These are phyloP conservation scores for Ceratocystis variospora DNA, from an alignment of 2,329 filamentous ascomycete genomes.

Conservation along the genomic window DNA sequence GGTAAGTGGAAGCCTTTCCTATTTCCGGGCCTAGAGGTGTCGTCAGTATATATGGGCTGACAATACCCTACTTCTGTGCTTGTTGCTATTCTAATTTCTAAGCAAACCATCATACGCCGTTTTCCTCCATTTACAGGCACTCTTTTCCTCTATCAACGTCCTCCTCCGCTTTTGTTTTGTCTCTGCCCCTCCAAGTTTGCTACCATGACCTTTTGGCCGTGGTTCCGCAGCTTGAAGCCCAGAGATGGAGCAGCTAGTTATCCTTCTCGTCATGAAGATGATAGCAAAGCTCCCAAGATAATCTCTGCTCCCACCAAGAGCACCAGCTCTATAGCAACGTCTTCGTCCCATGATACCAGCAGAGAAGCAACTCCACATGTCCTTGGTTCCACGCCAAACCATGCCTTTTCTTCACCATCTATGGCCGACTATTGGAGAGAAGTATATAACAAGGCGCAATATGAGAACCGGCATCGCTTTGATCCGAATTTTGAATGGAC, in stretches of 20 bases:
- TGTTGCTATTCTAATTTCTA: no score
- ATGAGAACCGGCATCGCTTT: constrained; percentile 49
- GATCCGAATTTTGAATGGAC: constrained; percentile 34
- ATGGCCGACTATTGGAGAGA: constrained; percentile 40
- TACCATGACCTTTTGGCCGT: constrained; percentile 1
- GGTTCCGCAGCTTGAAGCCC: background rate
- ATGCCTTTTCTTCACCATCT: constrained; percentile 37
- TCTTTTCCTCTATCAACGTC: background rate
- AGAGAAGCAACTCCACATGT: constrained; percentile 23
- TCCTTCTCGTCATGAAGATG: constrained; percentile 1
- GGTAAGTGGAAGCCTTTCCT: no score
- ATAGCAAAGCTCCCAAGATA: background rate
- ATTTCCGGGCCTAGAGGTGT: background rate
- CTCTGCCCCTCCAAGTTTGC: background rate
- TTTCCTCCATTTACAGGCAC: no score
- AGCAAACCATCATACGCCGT: background rate
- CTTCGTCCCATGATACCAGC: constrained; percentile 18
- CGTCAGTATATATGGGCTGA: background rate
- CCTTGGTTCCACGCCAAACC: constrained; percentile 26
- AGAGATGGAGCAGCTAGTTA: background rate
- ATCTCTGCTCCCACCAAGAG: background rate
- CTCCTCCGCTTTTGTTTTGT: background rate
- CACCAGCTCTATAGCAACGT: constrained; percentile 9
- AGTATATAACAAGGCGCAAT: constrained; percentile 41
- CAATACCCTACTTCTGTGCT: background rate